phyloP scores from a whole-genome alignment of 2,329 filamentous ascomycete genomes.

The Botryotinia calthae region DNA sequence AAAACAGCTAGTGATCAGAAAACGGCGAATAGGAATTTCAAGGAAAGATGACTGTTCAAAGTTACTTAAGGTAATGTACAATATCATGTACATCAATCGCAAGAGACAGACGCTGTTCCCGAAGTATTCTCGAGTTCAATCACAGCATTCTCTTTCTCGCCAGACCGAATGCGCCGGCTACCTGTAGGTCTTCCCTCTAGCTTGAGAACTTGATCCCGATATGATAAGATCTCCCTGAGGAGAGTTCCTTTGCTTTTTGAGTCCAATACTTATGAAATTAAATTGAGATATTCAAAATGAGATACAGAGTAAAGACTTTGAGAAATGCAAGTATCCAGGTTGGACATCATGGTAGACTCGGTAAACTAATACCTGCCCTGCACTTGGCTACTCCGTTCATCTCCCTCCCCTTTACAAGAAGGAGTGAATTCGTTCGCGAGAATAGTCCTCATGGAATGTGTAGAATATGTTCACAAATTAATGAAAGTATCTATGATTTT shows the following conservation, averaged over 20 bases:
- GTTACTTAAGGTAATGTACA: not conserved
- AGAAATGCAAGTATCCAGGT: no score
- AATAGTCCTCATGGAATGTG: no score
- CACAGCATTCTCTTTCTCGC: not conserved
- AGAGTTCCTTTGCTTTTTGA: not conserved
- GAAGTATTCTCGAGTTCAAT: not conserved
- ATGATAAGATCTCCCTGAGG: not conserved
- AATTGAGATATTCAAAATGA: not conserved
- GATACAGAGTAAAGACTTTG: not conserved
- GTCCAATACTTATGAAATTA: not conserved
- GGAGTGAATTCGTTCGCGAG: no score
- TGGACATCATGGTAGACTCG: no score
- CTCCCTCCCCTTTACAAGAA: no score
- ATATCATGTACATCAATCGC: not conserved
- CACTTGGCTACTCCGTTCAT: no score
- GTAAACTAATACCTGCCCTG: no score
- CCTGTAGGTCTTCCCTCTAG: not conserved
- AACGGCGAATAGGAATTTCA: not conserved
- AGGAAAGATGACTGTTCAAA: not conserved
- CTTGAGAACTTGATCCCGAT: not conserved
- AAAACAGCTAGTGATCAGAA: accelerated
- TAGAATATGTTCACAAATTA: no score
- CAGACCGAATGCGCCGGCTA: not conserved
- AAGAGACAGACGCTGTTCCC: not conserved
- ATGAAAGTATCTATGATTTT: no score